These are phyloP conservation scores for Ascochyta fabae DNA, from an alignment of 2,329 filamentous ascomycete genomes.

Conservation along the genomic window DNA sequence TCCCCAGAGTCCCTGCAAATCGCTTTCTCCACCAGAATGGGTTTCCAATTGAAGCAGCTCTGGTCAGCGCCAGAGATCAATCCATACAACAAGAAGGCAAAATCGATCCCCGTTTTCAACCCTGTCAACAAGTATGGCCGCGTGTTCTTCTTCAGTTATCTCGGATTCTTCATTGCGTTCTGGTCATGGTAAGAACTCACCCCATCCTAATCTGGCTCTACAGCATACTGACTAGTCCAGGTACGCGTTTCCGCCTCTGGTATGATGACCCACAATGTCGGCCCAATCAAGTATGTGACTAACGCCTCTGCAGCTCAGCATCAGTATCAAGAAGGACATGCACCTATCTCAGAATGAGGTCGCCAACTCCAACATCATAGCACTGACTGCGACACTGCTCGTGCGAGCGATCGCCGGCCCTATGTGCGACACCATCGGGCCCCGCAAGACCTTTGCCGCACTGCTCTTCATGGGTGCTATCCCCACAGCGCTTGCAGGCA, in stretches of 20 bases:
- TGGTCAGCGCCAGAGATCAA: slow-evolving; percentile 73
- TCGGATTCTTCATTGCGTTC: slow-evolving; percentile 86
- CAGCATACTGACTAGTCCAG: slow-evolving; percentile 48
- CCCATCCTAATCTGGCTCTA: slow-evolving; percentile 7
- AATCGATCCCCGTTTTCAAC: slow-evolving; percentile 79
- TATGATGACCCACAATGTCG: slow-evolving; percentile 47
- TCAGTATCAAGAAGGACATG: slow-evolving; percentile 80
- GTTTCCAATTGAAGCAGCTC: slow-evolving; percentile 44
- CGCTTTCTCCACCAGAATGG: slow-evolving; percentile 31
- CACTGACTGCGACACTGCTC: slow-evolving; percentile 67
- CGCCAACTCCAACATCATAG: slow-evolving; percentile 89
- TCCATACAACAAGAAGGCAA: slow-evolving; percentile 82
- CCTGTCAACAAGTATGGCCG: slow-evolving; percentile 79
- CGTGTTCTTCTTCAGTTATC: slow-evolving; percentile 89
- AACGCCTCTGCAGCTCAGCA: slow-evolving; percentile 51
- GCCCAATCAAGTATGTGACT: slow-evolving; percentile 35
- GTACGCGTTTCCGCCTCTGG: slow-evolving; percentile 89
- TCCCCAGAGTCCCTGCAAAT: slow-evolving; percentile 7
- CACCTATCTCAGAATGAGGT: slow-evolving; percentile 73
- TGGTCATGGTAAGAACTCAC: slow-evolving; percentile 69
- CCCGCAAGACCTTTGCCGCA: slow-evolving; percentile 79
- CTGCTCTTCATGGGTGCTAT: slow-evolving; percentile 78
- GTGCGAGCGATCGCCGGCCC: slow-evolving; percentile 81
- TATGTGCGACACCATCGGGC: slow-evolving; percentile 83
- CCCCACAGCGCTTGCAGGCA: slow-evolving; percentile 81